Conservation (phyloP, 2,329 filamentous ascomycete species). For the Exutisphaerella laricina region DNA sequence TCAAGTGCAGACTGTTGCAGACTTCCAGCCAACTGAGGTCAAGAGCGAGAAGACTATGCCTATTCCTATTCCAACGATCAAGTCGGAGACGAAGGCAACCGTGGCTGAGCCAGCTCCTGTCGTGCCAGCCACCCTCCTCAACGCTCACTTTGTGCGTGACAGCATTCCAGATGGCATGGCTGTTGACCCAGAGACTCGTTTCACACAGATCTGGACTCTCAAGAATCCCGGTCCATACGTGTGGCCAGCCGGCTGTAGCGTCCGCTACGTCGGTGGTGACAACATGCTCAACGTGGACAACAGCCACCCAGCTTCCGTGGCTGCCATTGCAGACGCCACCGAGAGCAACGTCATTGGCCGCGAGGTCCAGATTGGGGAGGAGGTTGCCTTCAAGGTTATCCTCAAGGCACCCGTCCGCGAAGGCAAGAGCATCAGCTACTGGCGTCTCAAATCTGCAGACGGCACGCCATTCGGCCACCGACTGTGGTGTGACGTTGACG, state of each 20-base stretch:
- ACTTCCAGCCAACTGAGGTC: constrained; percentile 56
- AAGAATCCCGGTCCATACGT: constrained; percentile 71
- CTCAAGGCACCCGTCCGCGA: constrained; percentile 73
- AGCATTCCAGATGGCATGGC: constrained; percentile 71
- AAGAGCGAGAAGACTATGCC: constrained; percentile 24
- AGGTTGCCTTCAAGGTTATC: constrained; percentile 73
- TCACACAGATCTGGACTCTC: constrained; percentile 87
- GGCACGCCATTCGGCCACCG: constrained; percentile 85
- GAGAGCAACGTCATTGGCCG: constrained; percentile 73
- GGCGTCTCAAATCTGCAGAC: constrained; percentile 79
- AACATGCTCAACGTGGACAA: constrained; percentile 92
- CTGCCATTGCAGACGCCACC: constrained; percentile 69
- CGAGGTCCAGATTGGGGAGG: constrained; percentile 65
- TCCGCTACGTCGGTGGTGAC: constrained; percentile 89
- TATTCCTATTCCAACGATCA: constrained; percentile 19
- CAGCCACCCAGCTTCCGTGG: constrained; percentile 68
- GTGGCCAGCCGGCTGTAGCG: constrained; percentile 86
- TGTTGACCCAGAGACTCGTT: constrained; percentile 64
- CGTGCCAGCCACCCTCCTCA: constrained; percentile 38
- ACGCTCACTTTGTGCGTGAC: constrained; percentile 71
- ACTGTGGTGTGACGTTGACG: constrained; percentile 87
- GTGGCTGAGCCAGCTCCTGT: constrained; percentile 17
- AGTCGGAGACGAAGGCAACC: constrained; percentile 21
- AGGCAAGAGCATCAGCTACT: constrained; percentile 88
- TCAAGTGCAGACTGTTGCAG: constrained; percentile 66